Conservation (phyloP, 192 early-diverging fungal genomes). For the Chytriomyces sp. region DNA sequence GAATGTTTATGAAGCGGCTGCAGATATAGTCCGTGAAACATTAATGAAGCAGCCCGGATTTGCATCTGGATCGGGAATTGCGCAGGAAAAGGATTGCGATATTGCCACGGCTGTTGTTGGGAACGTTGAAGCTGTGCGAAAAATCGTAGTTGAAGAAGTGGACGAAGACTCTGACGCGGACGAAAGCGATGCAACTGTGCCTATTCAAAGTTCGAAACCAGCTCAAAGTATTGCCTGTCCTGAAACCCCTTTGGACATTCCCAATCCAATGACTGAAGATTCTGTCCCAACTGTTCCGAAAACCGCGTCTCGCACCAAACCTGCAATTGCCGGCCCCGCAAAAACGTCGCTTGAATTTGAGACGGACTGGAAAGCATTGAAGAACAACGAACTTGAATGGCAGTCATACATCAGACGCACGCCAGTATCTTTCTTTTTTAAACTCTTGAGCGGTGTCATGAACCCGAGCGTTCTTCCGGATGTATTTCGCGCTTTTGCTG, state of each 20-base stretch:
- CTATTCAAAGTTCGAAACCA: not conserved
- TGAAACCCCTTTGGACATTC: not conserved
- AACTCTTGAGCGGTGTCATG: conserved; percentile 12
- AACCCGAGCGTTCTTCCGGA: conserved; percentile 18
- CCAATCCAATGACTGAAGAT: not conserved
- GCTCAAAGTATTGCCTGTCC: not conserved
- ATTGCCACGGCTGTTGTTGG: not conserved
- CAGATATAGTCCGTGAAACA: not conserved
- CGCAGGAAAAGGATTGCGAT: not conserved
- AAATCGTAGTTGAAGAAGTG: conserved; percentile 33
- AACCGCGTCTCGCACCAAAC: not conserved
- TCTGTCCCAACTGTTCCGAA: not conserved
- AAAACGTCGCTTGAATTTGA: conserved; percentile 25
- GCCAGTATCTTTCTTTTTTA: not conserved
- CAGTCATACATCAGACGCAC: not conserved
- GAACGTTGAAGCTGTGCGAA: not conserved
- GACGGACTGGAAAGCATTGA: conserved; percentile 17
- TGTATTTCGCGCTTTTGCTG: conserved; percentile 10
- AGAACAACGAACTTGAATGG: not conserved
- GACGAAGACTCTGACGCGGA: conserved; percentile 30
- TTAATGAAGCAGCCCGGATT: conserved; percentile 9
- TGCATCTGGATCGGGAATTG: conserved; percentile 3
- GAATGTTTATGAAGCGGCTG: not conserved
- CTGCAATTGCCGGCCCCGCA: not conserved
- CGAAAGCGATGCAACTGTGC: not conserved